Conservation (phyloP, 371 early-diverging fungal genomes). For the Mortierella sp. region DNA sequence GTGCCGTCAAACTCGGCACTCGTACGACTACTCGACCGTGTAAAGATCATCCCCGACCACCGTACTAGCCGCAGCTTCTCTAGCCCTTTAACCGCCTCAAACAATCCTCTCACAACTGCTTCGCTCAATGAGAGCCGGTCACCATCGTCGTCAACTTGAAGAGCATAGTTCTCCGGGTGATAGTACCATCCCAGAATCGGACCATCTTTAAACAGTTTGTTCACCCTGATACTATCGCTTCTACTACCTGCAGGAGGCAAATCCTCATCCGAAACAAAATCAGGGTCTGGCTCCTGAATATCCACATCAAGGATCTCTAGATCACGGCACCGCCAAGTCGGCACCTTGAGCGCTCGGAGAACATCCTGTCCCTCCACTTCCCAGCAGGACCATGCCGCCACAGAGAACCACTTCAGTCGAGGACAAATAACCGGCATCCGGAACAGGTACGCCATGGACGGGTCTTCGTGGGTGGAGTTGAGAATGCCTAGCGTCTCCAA, state of each 20-base stretch:
- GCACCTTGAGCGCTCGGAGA: background rate
- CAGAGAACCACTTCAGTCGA: background rate
- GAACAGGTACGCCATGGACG: background rate
- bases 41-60: background rate
- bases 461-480: background rate
- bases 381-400: background rate
- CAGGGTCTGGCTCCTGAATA: background rate
- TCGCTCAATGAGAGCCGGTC: background rate
- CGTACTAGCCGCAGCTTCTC: background rate
- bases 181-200: background rate
- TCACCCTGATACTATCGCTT: too few species aligned
- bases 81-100: background rate
- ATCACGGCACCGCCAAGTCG: background rate
- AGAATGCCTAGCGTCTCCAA: background rate
- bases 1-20: background rate
- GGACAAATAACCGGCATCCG: background rate
- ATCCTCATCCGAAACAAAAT: background rate
- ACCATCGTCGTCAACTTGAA: background rate
- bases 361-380: background rate
- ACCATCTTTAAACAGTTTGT: background rate
- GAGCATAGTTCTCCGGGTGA: background rate
- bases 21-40: background rate
- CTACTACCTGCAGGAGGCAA: background rate
- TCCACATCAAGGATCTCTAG: background rate
- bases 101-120: background rate